These are phyloP conservation scores for Phytophthora crassamura DNA, from an alignment of 352 stramenopile genomes.

Conservation along the genomic window DNA sequence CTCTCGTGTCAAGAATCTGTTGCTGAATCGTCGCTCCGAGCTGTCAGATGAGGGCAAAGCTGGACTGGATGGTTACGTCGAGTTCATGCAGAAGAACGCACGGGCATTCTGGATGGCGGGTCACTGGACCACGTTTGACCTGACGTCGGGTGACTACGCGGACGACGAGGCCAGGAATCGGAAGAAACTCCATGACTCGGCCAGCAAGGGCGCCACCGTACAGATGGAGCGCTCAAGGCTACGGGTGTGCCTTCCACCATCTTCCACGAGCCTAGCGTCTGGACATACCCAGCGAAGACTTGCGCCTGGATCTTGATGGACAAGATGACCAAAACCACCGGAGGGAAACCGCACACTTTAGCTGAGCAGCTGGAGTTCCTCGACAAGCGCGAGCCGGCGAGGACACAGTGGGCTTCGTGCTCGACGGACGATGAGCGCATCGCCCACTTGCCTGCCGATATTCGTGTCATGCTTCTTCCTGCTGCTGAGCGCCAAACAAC, in stretches of 20 bases:
- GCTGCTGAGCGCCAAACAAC: background rate
- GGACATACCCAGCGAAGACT: background rate
- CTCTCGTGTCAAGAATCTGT: background rate
- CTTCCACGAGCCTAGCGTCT: background rate
- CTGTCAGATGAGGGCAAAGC: background rate
- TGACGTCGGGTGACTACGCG: background rate
- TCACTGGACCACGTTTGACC: background rate
- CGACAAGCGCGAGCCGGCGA: background rate
- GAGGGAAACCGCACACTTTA: background rate
- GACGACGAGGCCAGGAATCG: background rate
- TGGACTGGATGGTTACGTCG: background rate
- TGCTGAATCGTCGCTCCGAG: background rate
- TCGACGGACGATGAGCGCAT: background rate
- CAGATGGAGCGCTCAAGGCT: background rate
- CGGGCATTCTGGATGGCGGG: background rate
- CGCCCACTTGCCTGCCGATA: background rate
- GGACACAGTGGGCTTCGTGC: background rate
- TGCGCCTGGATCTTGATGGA: constrained; percentile 1
- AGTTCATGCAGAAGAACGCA: background rate
- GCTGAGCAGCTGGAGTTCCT: background rate
- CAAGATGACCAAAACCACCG: background rate
- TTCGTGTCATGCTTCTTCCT: background rate
- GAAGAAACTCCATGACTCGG: background rate
- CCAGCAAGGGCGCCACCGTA: background rate
- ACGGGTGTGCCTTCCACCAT: background rate